Evolutionary conservation across 1,284 basidiomycete species (phyloP).

Genomic region (Rhodotorula sp.): DNA sequence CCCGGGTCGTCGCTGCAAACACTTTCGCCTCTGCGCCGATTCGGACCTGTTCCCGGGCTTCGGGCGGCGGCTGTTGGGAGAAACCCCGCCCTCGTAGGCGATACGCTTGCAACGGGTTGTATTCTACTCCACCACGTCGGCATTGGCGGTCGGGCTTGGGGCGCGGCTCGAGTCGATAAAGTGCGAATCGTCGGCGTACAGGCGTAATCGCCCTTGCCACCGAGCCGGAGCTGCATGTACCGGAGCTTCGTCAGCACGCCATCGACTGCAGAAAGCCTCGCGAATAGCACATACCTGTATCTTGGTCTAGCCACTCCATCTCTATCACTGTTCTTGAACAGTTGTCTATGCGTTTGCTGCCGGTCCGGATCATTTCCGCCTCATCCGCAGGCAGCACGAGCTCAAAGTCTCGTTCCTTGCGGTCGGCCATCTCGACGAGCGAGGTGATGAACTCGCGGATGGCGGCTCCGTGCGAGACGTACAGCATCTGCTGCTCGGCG

Average conservation of each 20-base stretch:
- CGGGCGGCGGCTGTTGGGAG: no score
- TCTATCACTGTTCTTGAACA: conserved; percentile 39
- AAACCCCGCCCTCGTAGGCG: no score
- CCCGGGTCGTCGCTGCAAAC: no score
- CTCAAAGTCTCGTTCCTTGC: conserved; percentile 5
- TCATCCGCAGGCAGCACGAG: conserved; percentile 17
- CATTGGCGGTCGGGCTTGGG: conserved; percentile 31
- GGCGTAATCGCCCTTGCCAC: neutral
- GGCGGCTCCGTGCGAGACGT: conserved; percentile 43
- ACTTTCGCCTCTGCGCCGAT: no score
- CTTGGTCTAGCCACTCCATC: conserved; percentile 21
- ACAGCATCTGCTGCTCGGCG: conserved; percentile 10
- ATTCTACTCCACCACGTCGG: conserved; percentile 28
- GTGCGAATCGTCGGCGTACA: conserved; percentile 32
- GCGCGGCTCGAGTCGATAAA: conserved; percentile 30
- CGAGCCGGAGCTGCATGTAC: neutral
- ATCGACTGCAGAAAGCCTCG: no score
- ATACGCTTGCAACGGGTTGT: neutral
- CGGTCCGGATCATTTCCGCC: conserved; percentile 22
- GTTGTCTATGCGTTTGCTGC: conserved; percentile 36
- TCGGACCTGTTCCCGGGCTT: no score
- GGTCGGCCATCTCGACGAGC: conserved; percentile 13
- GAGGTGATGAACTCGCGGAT: conserved; percentile 38
- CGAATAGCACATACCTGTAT: neutral
- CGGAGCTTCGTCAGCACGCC: no score